A percentile compares a stretch with the other conserved stretches of the same genome.
phyloP scores from a whole-genome alignment of 2,329 filamentous ascomycete genomes.

The Apiospora aurea region DNA sequence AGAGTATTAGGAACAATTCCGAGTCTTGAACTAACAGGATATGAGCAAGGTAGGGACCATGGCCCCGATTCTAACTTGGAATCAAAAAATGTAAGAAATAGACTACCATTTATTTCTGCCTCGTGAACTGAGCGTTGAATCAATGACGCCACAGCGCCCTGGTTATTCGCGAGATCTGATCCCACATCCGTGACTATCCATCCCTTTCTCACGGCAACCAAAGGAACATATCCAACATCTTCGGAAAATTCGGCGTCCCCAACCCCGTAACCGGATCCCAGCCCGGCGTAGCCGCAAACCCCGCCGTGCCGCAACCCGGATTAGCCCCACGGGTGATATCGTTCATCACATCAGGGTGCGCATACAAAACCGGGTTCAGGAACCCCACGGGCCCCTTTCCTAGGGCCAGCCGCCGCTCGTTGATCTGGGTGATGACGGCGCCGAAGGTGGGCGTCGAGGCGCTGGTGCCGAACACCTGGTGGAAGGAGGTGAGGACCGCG shows the following conservation, averaged over 20 bases:
- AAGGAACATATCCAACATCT: slow-evolving; percentile 6
- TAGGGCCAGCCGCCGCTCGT: slow-evolving; percentile 25
- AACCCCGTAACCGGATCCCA: slow-evolving; percentile 57
- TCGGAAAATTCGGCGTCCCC: slow-evolving; percentile 35
- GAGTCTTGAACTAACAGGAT: too few relatives aligned
- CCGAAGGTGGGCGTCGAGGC: slow-evolving; percentile 33
- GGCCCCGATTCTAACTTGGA: too few relatives aligned
- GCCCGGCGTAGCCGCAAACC: slow-evolving; percentile 32
- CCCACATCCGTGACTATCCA: background rate
- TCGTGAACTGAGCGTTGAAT: too few relatives aligned
- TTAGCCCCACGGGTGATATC: slow-evolving; percentile 25
- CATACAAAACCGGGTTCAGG: slow-evolving; percentile 28
- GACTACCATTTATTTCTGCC: too few relatives aligned
- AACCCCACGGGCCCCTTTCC: slow-evolving; percentile 27
- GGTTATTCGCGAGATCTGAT: too few relatives aligned
- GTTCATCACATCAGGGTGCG: slow-evolving; percentile 22
- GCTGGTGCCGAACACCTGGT: slow-evolving; percentile 30
- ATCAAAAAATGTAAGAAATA: too few relatives aligned
- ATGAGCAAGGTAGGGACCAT: too few relatives aligned
- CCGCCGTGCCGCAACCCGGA: slow-evolving; percentile 6
- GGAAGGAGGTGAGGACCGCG: slow-evolving; percentile 6
- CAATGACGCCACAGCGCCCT: too few relatives aligned
- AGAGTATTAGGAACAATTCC: background rate
- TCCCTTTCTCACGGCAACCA: background rate
- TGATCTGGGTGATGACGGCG: slow-evolving; percentile 35